Conservation (phyloP, 257 asterid species). For the Jasminum sambac region DNA sequence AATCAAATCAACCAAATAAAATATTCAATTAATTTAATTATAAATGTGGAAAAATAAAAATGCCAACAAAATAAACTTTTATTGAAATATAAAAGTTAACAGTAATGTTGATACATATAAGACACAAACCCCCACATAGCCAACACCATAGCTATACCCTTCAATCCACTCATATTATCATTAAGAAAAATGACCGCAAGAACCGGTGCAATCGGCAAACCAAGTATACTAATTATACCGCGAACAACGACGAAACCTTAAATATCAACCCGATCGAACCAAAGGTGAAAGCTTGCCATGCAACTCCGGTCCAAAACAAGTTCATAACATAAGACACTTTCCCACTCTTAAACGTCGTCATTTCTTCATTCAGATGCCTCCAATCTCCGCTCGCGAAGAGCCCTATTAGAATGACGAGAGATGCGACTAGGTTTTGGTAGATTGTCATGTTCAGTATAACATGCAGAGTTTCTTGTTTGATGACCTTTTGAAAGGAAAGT, state of each 20-base stretch:
- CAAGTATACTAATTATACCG: conserved; percentile 67
- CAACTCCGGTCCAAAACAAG: conserved; percentile 55
- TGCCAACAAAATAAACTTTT: no score
- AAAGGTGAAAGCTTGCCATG: conserved; percentile 57
- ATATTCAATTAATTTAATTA: no score
- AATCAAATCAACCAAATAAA: no score
- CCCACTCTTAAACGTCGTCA: conserved; percentile 49
- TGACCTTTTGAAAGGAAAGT: conserved; percentile 43
- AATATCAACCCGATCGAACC: conserved; percentile 62
- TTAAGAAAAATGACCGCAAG: conserved; percentile 53
- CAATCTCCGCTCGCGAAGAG: conserved; percentile 71
- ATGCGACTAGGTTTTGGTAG: conserved; percentile 36
- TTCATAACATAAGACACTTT: conserved; percentile 48
- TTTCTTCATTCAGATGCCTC: conserved; percentile 45
- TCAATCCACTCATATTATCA: conserved; percentile 54
- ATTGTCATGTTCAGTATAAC: conserved; percentile 42
- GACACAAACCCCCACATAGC: conserved; percentile 81
- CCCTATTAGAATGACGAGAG: conserved; percentile 33
- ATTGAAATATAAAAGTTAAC: no score
- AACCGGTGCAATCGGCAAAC: conserved; percentile 69
- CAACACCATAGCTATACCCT: conserved; percentile 57
- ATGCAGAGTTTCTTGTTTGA: conserved; percentile 42
- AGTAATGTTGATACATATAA: conserved; percentile 69
- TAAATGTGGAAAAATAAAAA: no score
- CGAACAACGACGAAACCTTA: conserved; percentile 64